Evolutionary conservation across 495 filamentous ascomycete genomes (phyloP), one percentile per base, ranked within the genome.

Genomic region (Pyrenopolyporus hunteri): DNA sequence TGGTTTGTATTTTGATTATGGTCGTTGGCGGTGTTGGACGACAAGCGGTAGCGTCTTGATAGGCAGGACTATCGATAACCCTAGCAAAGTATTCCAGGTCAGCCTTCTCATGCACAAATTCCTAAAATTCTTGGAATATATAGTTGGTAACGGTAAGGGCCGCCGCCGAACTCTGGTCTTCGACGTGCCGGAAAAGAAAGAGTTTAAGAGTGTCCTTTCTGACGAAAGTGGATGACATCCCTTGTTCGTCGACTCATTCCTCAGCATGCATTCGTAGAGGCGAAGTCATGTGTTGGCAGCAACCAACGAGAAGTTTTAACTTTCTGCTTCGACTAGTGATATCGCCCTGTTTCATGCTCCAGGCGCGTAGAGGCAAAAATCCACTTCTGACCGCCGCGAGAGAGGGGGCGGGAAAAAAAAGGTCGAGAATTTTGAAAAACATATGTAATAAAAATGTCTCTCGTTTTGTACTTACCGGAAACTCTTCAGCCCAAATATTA

Each of bases 401-500:
- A 66, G 57, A 66, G 56, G 63, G 54, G 57, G 40, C 57, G 51
- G 56, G 37, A 43, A 52, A 47, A 51, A 51, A 56, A 51, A 14
- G n/a, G 7, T 13, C 37, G 19, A 42, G 37, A 51, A 31, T n/a
- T 16, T 28, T 14, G 14, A 57, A 57, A 59, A 35, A 16, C 9
- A 54, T 40, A 23, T 19, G 23, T 36, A 47, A 55, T 49, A 43
- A 39, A 64, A 52, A 60, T 52, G 46, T 66, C 50, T 66, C 56
- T 60, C 25, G 9, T 52, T 56, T 42, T 28, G 55, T 37, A 66
- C 63, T 60, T 57, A 66, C 63, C 57, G 23, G 32, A 54, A 60
- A 60, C n/a, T 60, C 33, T 56, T 65, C 26, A 57, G 45, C 33
- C 51, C 37, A 42, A 54, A 20, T 26, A 55, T 52, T 35, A 17